Evolutionary conservation across 2,329 filamentous ascomycete genomes (phyloP), one percentile per base, ranked within the genome.

Genomic region (Chalara sp.): DNA sequence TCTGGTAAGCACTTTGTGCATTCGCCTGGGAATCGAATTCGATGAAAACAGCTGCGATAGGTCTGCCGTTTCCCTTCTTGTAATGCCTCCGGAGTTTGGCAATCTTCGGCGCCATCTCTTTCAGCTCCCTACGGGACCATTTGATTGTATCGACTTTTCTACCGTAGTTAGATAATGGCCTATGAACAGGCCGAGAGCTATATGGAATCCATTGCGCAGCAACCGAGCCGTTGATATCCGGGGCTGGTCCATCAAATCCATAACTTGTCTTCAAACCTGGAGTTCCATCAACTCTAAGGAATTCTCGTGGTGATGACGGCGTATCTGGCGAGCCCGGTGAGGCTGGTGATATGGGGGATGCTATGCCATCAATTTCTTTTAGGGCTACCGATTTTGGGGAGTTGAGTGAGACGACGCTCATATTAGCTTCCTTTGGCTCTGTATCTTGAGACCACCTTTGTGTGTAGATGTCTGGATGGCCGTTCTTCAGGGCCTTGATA

Each of bases 1-100:
- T 78, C 62, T 86, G 83, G 61, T 75, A 86, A 6, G 83, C 81
- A 51, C 70, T 68, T 63, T 87, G 83, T 4, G 83, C 83, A 51
- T 81, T 79, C 35, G 74, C 68, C 56, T 84, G 78, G 2, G 72
- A 75, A 51, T 76, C 72, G 60, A 85, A 87, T 55, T 86, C 81
- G 32, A 87, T 79, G 58, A 87, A 87, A 6, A 82, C 78, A 2
- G 83, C 77, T 40, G 79, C 76, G 48, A 81, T 71, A 52, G 73
- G 69, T 52, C 74, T 73, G 2, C 67, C 75, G 45, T 83, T 71
- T 35, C 78, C 72, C 44, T 70, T 68, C 50, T 73, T 56, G 46
- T 67, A 64, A 35, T 63, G 55, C 32, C 59, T 58, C 12, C 65
- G 58, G 12, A 67, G 30, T 47, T 66, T 65, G 33, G 48, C 56